Percentiles rank a stretch among this genome's conserved stretches.
Conservation (phyloP, 345 rosid species). For the Lagerstroemia speciosa region DNA sequence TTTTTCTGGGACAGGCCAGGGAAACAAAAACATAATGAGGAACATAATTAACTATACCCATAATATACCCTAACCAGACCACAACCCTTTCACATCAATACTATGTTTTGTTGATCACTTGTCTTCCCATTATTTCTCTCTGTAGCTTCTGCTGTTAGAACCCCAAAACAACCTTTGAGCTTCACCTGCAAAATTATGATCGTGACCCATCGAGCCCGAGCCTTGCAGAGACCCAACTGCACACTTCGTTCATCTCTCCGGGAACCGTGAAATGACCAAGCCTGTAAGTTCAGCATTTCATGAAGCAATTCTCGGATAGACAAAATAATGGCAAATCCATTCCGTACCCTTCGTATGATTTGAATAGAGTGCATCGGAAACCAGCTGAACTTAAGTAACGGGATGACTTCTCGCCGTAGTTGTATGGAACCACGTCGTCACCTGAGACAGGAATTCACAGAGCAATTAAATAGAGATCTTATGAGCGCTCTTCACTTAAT, state of each 20-base stretch:
- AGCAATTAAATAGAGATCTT: background rate
- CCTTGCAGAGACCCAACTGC: conserved; percentile 17
- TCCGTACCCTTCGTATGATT: conserved; percentile 14
- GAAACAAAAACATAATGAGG: background rate
- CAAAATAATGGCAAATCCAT: background rate
- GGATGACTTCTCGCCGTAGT: conserved; percentile 16
- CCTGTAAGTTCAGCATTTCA: conserved; percentile 9
- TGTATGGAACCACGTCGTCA: conserved; percentile 17
- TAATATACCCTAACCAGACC: conserved; percentile 4
- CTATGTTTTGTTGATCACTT: background rate
- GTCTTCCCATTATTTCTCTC: conserved; percentile 7
- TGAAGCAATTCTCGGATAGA: background rate
- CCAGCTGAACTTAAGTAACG: conserved; percentile 15
- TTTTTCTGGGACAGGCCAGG: background rate
- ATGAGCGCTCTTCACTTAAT: background rate
- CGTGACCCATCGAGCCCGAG: conserved; percentile 26
- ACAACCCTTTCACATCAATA: background rate
- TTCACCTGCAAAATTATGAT: conserved; percentile 6
- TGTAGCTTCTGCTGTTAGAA: conserved; percentile 7
- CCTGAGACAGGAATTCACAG: conserved; percentile 6
- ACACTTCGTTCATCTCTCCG: conserved; percentile 17
- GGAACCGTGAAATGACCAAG: conserved; percentile 21
- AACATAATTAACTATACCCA: background rate
- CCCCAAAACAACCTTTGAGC: background rate
- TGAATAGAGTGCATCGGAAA: conserved; percentile 14